Evolutionary conservation across 2,329 filamentous ascomycete species (phyloP).

Genomic region (Beauveria asiatica): DNA sequence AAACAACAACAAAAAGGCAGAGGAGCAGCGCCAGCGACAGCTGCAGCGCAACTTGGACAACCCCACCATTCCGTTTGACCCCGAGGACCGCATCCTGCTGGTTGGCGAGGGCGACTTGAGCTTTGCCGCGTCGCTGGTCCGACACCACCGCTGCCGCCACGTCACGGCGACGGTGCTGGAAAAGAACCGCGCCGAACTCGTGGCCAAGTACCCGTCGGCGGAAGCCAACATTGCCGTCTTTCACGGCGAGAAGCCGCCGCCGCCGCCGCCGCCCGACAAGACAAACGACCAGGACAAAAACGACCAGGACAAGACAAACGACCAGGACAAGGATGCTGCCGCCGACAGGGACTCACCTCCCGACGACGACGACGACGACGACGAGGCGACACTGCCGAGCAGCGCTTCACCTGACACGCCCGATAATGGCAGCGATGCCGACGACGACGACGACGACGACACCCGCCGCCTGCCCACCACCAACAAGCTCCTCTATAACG

Average conservation of each 20-base stretch:
- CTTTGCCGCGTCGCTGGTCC: conserved; percentile 59
- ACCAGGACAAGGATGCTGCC: neutral
- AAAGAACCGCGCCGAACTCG: conserved; percentile 44
- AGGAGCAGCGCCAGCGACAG: conserved; percentile 12
- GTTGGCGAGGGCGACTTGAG: conserved; percentile 77
- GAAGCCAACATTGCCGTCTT: conserved; percentile 49
- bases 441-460: conserved; percentile 12
- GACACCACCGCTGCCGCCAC: conserved; percentile 56
- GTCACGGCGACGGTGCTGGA: conserved; percentile 66
- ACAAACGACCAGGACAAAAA: conserved; percentile 22
- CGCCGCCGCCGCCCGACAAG: conserved; percentile 17
- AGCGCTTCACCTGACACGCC: conserved; percentile 12
- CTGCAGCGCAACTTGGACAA: conserved; percentile 21
- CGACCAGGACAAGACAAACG: conserved; percentile 31
- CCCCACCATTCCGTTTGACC: conserved; percentile 58
- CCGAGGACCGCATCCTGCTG: conserved; percentile 61
- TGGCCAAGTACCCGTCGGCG: conserved; percentile 67
- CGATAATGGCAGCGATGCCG: conserved; percentile 12
- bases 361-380: neutral
- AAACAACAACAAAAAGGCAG: conserved; percentile 11
- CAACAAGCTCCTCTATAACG: conserved; percentile 44
- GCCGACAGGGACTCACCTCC: neutral
- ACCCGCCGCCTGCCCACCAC: conserved; percentile 16
- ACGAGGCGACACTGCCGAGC: neutral
- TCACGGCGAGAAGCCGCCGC: conserved; percentile 11